These are phyloP conservation scores for Diutina sp. DNA, from an alignment of 1,139 yeast genomes.

Conservation along the genomic window DNA sequence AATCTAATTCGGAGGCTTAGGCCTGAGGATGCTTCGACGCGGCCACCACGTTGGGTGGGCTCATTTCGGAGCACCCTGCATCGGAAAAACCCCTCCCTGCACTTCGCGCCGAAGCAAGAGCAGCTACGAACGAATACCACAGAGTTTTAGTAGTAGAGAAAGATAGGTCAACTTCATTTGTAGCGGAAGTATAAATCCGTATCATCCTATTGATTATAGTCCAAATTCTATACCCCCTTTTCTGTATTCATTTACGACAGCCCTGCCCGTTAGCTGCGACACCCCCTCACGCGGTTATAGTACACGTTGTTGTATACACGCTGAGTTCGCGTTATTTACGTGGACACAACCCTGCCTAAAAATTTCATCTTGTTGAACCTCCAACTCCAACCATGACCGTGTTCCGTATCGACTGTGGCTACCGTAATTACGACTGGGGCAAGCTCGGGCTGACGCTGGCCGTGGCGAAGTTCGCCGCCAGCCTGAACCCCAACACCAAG, in stretches of 20 bases:
- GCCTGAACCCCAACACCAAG: conserved; percentile 42
- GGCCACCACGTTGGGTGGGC: not conserved
- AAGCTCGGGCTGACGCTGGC: conserved; percentile 75
- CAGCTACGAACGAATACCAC: too few relatives aligned
- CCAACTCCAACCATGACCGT: not conserved
- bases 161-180: too few relatives aligned
- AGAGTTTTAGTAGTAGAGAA: too few relatives aligned
- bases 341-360: not conserved
- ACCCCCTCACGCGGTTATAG: too few relatives aligned
- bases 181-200: too few relatives aligned
- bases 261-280: too few relatives aligned
- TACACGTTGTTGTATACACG: not conserved
- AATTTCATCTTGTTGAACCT: not conserved
- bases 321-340: not conserved
- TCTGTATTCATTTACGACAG: too few relatives aligned
- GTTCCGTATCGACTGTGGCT: conserved; percentile 33
- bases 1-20: too few relatives aligned
- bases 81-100: not conserved
- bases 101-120: not conserved
- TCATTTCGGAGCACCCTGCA: not conserved
- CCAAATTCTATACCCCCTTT: too few relatives aligned
- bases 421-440: conserved; percentile 76
- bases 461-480: conserved; percentile 76
- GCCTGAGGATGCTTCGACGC: not conserved
- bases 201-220: too few relatives aligned